Conservation (phyloP, 1,284 basidiomycete species). For the Dichomitus squalens region DNA sequence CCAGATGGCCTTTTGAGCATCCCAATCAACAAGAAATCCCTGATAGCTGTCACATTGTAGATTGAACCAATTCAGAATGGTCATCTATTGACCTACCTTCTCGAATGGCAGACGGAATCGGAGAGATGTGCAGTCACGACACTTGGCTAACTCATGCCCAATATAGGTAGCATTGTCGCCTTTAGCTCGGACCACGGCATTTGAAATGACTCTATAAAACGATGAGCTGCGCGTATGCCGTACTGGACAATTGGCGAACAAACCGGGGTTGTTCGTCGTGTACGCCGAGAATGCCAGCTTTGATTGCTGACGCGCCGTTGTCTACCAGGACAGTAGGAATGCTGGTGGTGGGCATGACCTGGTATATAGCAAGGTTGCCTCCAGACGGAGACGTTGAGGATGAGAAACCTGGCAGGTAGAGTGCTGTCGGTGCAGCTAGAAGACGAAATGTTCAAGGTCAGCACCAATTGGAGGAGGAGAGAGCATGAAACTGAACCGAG, state of each 20-base stretch:
- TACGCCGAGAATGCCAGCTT: constrained; percentile 56
- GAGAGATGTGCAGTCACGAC: constrained; percentile 77
- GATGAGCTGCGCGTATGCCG: constrained; percentile 2
- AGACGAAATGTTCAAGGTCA: constrained; percentile 8
- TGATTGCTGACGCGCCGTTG: constrained; percentile 84
- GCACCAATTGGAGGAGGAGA: constrained; percentile 9
- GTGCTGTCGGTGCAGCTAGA: not conserved
- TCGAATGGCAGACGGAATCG: constrained; percentile 86
- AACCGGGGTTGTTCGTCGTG: constrained; percentile 37
- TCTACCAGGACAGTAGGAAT: constrained; percentile 71
- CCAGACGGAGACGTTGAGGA: constrained; percentile 6
- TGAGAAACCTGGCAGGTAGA: not conserved
- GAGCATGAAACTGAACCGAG: not conserved
- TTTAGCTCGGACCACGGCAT: constrained; percentile 81
- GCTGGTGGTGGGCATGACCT: constrained; percentile 41
- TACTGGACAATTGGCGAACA: constrained; percentile 8
- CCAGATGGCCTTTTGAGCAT: constrained; percentile 90
- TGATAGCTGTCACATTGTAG: constrained; percentile 35
- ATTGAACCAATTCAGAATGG: not conserved
- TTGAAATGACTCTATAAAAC: constrained; percentile 63
- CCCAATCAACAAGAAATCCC: constrained; percentile 93
- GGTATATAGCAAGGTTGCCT: not conserved
- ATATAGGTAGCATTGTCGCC: constrained; percentile 79
- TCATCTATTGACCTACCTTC: constrained; percentile 55
- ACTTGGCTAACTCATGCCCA: constrained; percentile 78